Conservation (phyloP, 2,329 filamentous ascomycete species). For the Rachicladosporium sp. region DNA sequence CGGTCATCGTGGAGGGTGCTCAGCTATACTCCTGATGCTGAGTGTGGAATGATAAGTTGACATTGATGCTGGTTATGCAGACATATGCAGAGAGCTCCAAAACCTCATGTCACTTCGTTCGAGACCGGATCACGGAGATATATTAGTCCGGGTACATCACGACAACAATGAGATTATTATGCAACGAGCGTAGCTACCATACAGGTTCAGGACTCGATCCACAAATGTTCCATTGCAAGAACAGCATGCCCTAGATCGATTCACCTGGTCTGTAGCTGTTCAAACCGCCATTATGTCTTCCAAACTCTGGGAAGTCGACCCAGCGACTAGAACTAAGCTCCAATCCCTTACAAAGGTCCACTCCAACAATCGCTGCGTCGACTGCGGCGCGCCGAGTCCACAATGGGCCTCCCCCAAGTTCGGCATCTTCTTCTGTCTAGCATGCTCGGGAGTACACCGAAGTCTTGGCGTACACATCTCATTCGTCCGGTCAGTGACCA, state of each 20-base stretch:
- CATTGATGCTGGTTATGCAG: no score
- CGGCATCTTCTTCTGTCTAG: slow-evolving; percentile 95
- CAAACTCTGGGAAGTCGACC: slow-evolving; percentile 98
- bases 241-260: no score
- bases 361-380: slow-evolving; percentile 82
- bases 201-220: no score
- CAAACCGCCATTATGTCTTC: no score
- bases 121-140: no score
- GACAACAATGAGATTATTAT: no score
- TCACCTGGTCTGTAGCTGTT: no score
- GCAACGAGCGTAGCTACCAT: no score
- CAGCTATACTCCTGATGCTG: background rate
- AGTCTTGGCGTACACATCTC: slow-evolving; percentile 95
- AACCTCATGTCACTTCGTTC: no score
- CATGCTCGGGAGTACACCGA: slow-evolving; percentile 87
- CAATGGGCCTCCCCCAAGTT: slow-evolving; percentile 97
- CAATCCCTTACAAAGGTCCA: slow-evolving; percentile 82
- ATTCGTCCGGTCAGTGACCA: slow-evolving; percentile 92
- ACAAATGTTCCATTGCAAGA: no score
- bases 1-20: slow-evolving; percentile 14
- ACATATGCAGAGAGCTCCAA: background rate
- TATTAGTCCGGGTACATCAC: no score
- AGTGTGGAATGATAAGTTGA: background rate
- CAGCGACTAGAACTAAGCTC: slow-evolving; percentile 92
- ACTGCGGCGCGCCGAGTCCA: slow-evolving; percentile 88